Evolutionary conservation across 768 basidiomycete genomes (phyloP), one percentile per base, ranked within the genome.

Genomic region (Naganishia friedmannii): DNA sequence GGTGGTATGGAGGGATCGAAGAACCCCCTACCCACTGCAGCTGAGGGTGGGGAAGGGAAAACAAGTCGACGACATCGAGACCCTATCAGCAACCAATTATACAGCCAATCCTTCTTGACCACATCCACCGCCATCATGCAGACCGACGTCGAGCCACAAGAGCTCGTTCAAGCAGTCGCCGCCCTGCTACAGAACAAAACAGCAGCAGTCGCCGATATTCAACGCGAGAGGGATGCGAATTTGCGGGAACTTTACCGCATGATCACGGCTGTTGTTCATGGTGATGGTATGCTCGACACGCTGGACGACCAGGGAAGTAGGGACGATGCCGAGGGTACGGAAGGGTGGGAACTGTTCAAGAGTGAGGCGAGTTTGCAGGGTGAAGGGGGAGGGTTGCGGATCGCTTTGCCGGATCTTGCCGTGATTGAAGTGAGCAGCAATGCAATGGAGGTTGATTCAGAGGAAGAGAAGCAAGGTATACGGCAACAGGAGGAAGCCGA

Each of bases 261-360:
- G 68, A 48, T 69, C 42, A 42, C 56, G 45, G 42, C 68, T 13
- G 56, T 69, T 26, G 58, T 69, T 15, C n/a, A 48, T 3, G 68
- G 68, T 21, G 31, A 69, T 21, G 57, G 57, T 3, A 58, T 69
- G 32, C 54, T 56, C 54, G 53, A 46, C 31, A 21, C 26, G 3
- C 15, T 29, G 21, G 53, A 6, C 26, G 9, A 53, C 8, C 17
- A 39, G 48, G 3, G 23, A 23, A 37, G 12, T 37, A 5, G 13
- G 48, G 13, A 31, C 17, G 46, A 23, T 3, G 65, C 19, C 2
- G 65, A 53, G 13, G 65, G 26, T 51, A 29, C 5, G 7, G 48
- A 66, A 13, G 53, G 19, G 48, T 53, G 53, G 65, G 51, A 66
- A 13, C 26, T 63, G 60, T 63, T 63, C 39, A 63, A 29, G 60